Percentiles rank a stretch among this genome's conserved stretches.
phyloP scores from a whole-genome alignment of 129 eudicot genomes.

The Chrysanthemum makinoi region DNA sequence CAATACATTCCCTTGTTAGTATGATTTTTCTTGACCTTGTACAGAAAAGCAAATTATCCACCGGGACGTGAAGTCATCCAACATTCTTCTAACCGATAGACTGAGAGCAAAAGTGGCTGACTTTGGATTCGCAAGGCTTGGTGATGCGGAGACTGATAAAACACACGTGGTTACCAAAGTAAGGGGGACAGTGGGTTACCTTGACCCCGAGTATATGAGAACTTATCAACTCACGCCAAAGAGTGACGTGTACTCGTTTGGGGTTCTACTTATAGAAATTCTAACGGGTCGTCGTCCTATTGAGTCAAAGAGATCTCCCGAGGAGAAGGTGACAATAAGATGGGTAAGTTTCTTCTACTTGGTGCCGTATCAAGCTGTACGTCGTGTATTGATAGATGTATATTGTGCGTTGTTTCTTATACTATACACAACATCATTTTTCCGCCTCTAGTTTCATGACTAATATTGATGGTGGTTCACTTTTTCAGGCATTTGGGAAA shows the following conservation, averaged over 20 bases:
- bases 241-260: slow-evolving; percentile 93
- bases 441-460: neutral
- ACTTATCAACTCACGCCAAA: slow-evolving; percentile 86
- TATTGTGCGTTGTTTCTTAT: neutral
- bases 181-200: slow-evolving; percentile 95
- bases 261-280: slow-evolving; percentile 72
- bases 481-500: slow-evolving; percentile 65
- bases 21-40: slow-evolving; percentile 16
- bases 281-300: slow-evolving; percentile 95
- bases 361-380: neutral
- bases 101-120: slow-evolving; percentile 89
- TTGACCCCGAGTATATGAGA: slow-evolving; percentile 96
- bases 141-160: slow-evolving; percentile 54
- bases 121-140: slow-evolving; percentile 92
- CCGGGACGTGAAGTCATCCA: slow-evolving; percentile 93
- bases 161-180: slow-evolving; percentile 79
- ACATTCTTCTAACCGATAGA: slow-evolving; percentile 81
- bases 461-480: slow-evolving; percentile 34
- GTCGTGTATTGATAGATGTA: neutral
- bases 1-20: neutral
- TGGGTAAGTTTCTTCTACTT: slow-evolving; percentile 61
- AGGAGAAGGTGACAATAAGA: slow-evolving; percentile 75
- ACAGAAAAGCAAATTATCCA: slow-evolving; percentile 95
- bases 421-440: neutral
- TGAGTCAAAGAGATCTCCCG: slow-evolving; percentile 58